phyloP scores from a whole-genome alignment of 306 rosid species.

The Elaeagnus macrophylla region DNA sequence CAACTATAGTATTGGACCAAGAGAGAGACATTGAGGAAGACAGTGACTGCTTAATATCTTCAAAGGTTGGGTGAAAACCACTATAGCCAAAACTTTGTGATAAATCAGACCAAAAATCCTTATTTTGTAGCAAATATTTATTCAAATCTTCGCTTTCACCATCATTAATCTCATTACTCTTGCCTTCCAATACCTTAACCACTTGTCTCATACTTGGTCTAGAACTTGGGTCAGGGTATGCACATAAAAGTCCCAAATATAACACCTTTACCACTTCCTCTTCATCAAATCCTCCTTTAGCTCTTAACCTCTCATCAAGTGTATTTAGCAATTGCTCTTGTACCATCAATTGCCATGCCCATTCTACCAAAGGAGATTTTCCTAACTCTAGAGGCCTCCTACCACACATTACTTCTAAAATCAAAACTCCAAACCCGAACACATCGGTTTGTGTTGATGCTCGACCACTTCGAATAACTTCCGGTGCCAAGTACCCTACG shows the following conservation, averaged over 20 bases:
- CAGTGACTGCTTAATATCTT: constrained; percentile 33
- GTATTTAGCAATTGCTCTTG: constrained; percentile 39
- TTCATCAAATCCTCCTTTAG: constrained; percentile 27
- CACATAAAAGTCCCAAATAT: constrained; percentile 75
- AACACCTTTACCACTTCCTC: constrained; percentile 49
- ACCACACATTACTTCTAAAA: constrained; percentile 79
- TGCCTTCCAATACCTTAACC: constrained; percentile 58
- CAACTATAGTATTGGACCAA: constrained; percentile 28
- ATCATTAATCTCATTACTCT: constrained; percentile 29
- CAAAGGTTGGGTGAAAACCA: constrained; percentile 56
- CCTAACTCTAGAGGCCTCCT: constrained; percentile 77
- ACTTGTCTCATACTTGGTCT: constrained; percentile 80
- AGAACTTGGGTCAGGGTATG: constrained; percentile 48
- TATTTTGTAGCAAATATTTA: constrained; percentile 35
- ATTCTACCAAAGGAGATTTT: constrained; percentile 48
- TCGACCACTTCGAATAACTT: constrained; percentile 51
- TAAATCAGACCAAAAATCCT: constrained; percentile 33
- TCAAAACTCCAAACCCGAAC: constrained; percentile 63
- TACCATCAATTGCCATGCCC: constrained; percentile 42
- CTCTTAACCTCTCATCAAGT: constrained; percentile 48
- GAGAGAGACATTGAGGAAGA: constrained; percentile 48
- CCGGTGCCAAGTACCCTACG: constrained; percentile 76
- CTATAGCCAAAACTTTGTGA: constrained; percentile 24
- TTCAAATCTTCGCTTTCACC: constrained; percentile 41
- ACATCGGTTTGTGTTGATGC: constrained; percentile 68